A percentile compares a stretch with the other conserved stretches of the same genome.
Evolutionary conservation across 2,329 filamentous ascomycete species (phyloP).

Genomic region (Apiospora pterosperma): DNA sequence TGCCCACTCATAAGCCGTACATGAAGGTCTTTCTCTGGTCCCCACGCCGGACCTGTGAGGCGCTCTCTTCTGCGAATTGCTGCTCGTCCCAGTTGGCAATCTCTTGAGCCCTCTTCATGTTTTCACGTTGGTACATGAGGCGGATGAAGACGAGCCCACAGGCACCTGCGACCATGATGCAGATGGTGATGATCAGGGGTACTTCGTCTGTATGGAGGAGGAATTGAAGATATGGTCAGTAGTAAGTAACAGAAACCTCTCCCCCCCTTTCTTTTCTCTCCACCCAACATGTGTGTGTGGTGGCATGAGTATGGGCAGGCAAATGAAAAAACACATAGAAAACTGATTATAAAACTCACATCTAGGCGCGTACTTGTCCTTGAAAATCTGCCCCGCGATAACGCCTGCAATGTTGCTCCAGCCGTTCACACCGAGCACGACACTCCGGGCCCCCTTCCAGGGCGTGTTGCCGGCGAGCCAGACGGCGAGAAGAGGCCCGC

Average conservation of each 20-base stretch:
- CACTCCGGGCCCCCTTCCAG: constrained; percentile 47
- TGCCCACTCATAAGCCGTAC: not conserved
- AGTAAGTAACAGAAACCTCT: no score
- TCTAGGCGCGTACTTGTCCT: constrained; percentile 17
- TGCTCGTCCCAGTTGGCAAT: not conserved
- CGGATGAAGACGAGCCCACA: not conserved
- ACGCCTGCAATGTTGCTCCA: constrained; percentile 35
- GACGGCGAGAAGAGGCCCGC: constrained; percentile 49
- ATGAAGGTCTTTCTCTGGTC: not conserved
- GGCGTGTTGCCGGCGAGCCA: constrained; percentile 54
- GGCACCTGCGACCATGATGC: not conserved
- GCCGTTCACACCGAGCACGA: constrained; percentile 51
- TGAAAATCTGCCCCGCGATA: constrained; percentile 20
- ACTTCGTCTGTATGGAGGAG: not conserved
- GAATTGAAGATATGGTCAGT: not conserved
- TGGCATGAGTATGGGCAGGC: not conserved
- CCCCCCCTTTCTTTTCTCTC: no score
- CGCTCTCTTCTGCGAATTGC: not conserved
- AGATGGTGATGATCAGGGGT: not conserved
- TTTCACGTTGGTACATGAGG: not conserved
- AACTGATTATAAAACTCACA: constrained; percentile 6
- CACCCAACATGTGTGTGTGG: no score
- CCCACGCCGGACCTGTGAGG: not conserved
- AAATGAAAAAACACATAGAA: not conserved
- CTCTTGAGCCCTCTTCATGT: not conserved